Conservation (phyloP, 192 early-diverging fungal species). For the Backusella tarrabulga region DNA sequence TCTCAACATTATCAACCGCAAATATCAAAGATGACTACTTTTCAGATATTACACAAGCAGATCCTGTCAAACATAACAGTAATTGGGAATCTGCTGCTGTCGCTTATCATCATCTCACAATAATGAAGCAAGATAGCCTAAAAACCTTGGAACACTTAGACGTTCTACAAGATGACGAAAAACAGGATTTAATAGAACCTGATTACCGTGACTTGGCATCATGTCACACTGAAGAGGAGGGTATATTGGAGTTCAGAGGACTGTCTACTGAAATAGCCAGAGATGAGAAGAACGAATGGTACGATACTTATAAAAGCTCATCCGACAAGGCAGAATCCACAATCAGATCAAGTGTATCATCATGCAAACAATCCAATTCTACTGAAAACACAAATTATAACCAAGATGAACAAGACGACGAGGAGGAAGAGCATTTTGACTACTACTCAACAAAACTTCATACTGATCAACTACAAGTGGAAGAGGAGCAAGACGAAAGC, state of each 20-base stretch:
- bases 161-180: background rate
- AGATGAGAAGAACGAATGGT: background rate
- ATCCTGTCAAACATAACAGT: background rate
- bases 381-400: conserved; percentile 3
- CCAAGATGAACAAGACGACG: background rate
- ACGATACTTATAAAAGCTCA: background rate
- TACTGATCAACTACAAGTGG: background rate
- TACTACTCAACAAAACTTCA: conserved; percentile 12
- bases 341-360: background rate
- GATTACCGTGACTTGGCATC: background rate
- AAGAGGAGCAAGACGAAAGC: background rate
- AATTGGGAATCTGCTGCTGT: background rate
- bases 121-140: background rate
- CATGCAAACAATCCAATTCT: conserved; percentile 2
- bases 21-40: background rate
- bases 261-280: background rate
- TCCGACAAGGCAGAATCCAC: background rate
- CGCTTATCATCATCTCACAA: background rate
- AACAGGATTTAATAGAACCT: background rate
- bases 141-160: background rate
- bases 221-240: background rate
- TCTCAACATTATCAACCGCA: background rate
- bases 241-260: background rate
- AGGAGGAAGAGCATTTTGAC: background rate
- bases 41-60: background rate